A percentile compares a stretch with the other conserved stretches of the same genome.
Evolutionary conservation across 306 rosid genomes (phyloP).

Genomic region (Quillaja saponaria): DNA sequence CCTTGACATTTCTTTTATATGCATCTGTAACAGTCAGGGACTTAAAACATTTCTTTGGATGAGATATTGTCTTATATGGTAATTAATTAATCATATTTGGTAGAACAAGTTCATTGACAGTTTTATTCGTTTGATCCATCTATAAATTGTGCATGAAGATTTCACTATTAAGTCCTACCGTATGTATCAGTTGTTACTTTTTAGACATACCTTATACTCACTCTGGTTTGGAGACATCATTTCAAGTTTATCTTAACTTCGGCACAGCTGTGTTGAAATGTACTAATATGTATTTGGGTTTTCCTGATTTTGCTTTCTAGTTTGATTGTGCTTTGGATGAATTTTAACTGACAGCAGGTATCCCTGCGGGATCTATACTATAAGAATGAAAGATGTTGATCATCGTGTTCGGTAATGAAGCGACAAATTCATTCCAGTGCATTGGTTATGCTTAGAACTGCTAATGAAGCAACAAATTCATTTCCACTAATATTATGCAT

Average conservation of each 20-base stretch:
- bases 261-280: too few relatives aligned
- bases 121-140: too few relatives aligned
- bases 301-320: not conserved
- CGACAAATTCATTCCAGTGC: too few relatives aligned
- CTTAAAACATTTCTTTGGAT: too few relatives aligned
- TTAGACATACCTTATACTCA: not conserved
- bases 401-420: not conserved
- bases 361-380: not conserved
- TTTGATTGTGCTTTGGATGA: not conserved
- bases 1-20: too few relatives aligned
- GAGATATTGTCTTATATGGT: too few relatives aligned
- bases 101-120: too few relatives aligned
- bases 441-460: too few relatives aligned
- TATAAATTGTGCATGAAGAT: too few relatives aligned
- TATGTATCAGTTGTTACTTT: not conserved
- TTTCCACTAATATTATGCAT: slow-evolving; percentile 11
- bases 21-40: too few relatives aligned
- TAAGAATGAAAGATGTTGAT: not conserved
- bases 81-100: too few relatives aligned
- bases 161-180: not conserved
- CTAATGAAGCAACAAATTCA: slow-evolving; percentile 35
- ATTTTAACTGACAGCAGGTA: not conserved
- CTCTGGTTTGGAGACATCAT: not conserved
- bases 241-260: not conserved
- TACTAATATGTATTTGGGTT: too few relatives aligned